Conservation (phyloP, 306 rosid genomes). For the Cicer chorassanicum region DNA sequence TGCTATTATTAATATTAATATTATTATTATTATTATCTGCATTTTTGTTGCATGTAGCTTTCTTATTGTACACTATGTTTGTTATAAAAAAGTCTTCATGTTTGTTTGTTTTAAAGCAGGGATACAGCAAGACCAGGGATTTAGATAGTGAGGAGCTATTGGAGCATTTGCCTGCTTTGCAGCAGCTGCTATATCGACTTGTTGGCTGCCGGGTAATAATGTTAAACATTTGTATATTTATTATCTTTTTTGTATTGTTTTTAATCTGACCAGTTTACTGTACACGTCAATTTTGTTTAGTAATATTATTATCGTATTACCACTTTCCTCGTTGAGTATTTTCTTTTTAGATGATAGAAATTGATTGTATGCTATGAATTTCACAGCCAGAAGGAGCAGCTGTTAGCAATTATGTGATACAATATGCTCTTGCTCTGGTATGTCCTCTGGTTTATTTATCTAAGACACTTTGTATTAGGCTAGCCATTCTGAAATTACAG, state of each 20-base stretch:
- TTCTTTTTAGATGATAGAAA: constrained; percentile 30
- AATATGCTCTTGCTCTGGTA: constrained; percentile 98
- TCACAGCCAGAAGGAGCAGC: constrained; percentile 99
- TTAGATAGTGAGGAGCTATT: constrained; percentile 88
- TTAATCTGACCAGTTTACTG: background rate
- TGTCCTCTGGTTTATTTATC: constrained; percentile 37
- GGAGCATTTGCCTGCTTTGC: constrained; percentile 97
- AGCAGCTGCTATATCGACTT: constrained; percentile 88
- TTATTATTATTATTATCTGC: background rate
- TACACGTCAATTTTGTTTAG: background rate
- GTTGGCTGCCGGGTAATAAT: constrained; percentile 83
- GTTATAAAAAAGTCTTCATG: constrained; percentile 13
- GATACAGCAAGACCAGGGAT: constrained; percentile 93
- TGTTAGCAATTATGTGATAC: constrained; percentile 82
- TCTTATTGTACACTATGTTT: constrained; percentile 21
- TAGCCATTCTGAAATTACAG: constrained; percentile 25
- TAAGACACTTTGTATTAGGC: constrained; percentile 21
- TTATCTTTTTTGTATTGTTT: background rate
- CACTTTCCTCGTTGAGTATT: constrained; percentile 10
- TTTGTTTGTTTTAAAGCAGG: constrained; percentile 61
- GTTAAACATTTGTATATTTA: constrained; percentile 32
- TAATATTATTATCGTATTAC: background rate
- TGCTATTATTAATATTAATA: background rate
- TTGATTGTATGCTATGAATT: constrained; percentile 42
- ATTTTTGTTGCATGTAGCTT: constrained; percentile 14